phyloP scores from a whole-genome alignment of 306 rosid species.

The Clitoria ternatea region DNA sequence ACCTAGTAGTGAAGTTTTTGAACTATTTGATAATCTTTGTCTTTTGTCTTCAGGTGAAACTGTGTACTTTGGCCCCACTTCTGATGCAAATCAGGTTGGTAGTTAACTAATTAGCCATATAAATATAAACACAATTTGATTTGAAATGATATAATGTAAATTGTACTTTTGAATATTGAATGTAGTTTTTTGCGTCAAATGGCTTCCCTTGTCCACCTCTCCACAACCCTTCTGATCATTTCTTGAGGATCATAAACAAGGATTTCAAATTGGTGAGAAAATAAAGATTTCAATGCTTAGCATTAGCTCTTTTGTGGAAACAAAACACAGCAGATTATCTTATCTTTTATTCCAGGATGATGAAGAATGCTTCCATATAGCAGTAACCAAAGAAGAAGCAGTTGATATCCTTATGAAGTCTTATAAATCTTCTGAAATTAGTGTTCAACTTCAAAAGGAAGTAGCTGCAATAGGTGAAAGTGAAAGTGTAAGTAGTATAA shows the following conservation, averaged over 20 bases:
- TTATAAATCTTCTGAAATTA: constrained; percentile 26
- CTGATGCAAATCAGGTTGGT: constrained; percentile 12
- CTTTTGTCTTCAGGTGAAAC: constrained; percentile 19
- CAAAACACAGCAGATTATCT: not conserved
- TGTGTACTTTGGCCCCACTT: constrained; percentile 16
- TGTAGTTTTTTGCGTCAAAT: constrained; percentile 47
- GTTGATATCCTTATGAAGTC: constrained; percentile 20
- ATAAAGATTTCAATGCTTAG: not conserved
- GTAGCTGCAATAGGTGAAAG: constrained; percentile 24
- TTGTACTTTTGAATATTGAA: not conserved
- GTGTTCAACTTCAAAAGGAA: constrained; percentile 25
- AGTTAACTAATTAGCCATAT: not conserved
- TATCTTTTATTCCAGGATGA: constrained; percentile 18
- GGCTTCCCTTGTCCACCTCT: constrained; percentile 52
- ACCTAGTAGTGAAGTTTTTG: constrained; percentile 47
- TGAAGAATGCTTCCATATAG: constrained; percentile 19
- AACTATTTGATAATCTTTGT: constrained; percentile 39
- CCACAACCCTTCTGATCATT: constrained; percentile 59
- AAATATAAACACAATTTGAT: not conserved
- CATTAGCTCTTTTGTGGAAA: not conserved
- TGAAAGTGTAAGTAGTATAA: constrained; percentile 14
- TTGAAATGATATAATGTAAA: not conserved
- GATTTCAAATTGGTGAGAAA: constrained; percentile 46
- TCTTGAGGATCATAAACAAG: constrained; percentile 51
- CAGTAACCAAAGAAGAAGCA: constrained; percentile 29